Evolutionary conservation across 2,329 filamentous ascomycete genomes (phyloP), one percentile per base, ranked within the genome.

Genomic region (Apiospora sp.): DNA sequence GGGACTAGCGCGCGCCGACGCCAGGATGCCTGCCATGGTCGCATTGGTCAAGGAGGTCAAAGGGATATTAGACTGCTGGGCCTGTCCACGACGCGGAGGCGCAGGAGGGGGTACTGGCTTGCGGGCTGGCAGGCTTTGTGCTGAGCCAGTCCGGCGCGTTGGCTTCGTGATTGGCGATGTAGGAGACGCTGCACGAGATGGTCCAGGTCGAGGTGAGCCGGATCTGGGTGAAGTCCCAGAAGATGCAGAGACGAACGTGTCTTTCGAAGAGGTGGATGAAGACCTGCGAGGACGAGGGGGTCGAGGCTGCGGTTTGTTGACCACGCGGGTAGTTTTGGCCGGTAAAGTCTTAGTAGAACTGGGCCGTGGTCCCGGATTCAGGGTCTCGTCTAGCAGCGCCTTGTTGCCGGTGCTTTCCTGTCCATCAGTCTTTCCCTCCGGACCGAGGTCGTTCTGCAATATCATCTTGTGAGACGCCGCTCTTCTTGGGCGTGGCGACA

Each of bases 1-100:
- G 67, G 80, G 85, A 70, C 80, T 84, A 71, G 82, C 84, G 74
- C 90, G 89, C 2, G 91, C 87, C 0, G 92, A 90, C 6, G 93
- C 93, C 0, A 95, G 85, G 34, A 91, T 93, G 1, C 92, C 91
- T 2, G 93, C 93, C 77, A 95, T 88, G 72, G 95, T 94, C 74
- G 93, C 93, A 77, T 90, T 90, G 16, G 92, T 91, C 10, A 95
- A 87, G 0, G 91, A 91, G 73, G 92, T 88, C 13, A 93, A 86
- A 0, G 88, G 87, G 41, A 91, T 85, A 70, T 78, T 83, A 34
- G 82, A 79, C 27, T 78, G 74, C 30, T 78, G 74, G 5, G 82
- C 54, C 78, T 81, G 54, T 76, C 77, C 74, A 71, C 71, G 30
- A 51, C 71, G 41, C 68, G 75, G 71, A 70, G 74, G 58, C 71